A percentile compares a stretch with the other conserved stretches of the same genome.
Conservation (phyloP, 306 rosid species). For the Castanea mollissima region DNA sequence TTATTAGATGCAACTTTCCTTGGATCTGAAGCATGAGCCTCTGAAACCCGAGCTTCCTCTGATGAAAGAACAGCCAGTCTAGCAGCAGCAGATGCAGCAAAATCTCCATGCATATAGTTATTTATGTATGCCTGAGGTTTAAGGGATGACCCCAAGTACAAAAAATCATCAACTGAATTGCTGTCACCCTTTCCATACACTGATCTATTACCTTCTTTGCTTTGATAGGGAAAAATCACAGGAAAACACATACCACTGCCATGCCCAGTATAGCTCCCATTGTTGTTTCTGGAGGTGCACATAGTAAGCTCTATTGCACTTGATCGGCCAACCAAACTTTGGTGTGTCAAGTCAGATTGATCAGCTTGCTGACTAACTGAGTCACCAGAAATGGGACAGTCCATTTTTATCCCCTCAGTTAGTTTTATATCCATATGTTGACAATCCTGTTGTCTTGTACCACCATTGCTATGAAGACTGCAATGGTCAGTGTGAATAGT, state of each 20-base stretch:
- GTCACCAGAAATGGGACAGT: constrained; percentile 28
- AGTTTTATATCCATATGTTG: constrained; percentile 22
- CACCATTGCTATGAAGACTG: constrained; percentile 28
- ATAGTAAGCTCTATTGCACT: constrained; percentile 24
- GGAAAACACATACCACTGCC: constrained; percentile 30
- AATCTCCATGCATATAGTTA: constrained; percentile 82
- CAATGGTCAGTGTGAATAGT: constrained; percentile 20
- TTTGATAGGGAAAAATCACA: constrained; percentile 40
- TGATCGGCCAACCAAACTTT: constrained; percentile 34
- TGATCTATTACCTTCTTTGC: constrained; percentile 35
- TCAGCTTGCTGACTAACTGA: constrained; percentile 34
- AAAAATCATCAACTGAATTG: constrained; percentile 29
- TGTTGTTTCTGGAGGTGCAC: constrained; percentile 33
- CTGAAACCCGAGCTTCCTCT: constrained; percentile 68
- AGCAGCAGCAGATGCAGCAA: constrained; percentile 96
- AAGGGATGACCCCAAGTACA: constrained; percentile 57
- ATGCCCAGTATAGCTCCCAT: constrained; percentile 27
- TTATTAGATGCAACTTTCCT: constrained; percentile 55
- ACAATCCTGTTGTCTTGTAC: constrained; percentile 27
- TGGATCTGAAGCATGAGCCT: constrained; percentile 49
- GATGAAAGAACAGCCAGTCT: constrained; percentile 64
- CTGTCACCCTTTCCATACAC: constrained; percentile 44
- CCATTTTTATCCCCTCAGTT: constrained; percentile 38
- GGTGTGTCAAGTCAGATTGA: constrained; percentile 30
- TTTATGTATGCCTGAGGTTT: constrained; percentile 76